phyloP scores from a whole-genome alignment of 1,284 basidiomycete species.

The Ganoderma boninense region DNA sequence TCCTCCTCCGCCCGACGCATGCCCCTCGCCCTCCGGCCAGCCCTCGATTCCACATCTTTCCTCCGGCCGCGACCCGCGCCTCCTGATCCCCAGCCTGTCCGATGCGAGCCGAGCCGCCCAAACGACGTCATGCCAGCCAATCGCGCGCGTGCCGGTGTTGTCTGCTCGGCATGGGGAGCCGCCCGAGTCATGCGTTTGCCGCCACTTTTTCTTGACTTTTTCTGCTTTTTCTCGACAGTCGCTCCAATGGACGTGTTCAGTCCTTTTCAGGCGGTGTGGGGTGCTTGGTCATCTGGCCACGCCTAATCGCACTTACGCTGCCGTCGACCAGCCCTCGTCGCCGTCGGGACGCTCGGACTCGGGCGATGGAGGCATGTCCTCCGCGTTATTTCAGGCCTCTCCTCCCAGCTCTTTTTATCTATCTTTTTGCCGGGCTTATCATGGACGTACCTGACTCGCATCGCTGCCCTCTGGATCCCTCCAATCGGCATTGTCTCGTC shows the following conservation, averaged over 20 bases:
- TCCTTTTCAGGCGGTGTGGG: neutral
- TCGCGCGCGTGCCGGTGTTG: slow-evolving; percentile 6
- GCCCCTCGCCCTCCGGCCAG: neutral
- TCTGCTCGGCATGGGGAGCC: slow-evolving; percentile 26
- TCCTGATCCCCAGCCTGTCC: slow-evolving; percentile 3
- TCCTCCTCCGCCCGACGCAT: slow-evolving; percentile 10
- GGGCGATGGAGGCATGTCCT: neutral
- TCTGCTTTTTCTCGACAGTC: neutral
- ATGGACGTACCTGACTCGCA: neutral
- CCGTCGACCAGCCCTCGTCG: neutral
- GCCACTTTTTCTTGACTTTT: slow-evolving; percentile 9
- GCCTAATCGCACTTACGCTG: neutral
- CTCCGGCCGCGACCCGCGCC: slow-evolving; percentile 3
- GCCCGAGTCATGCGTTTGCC: slow-evolving; percentile 4
- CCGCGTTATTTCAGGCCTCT: neutral
- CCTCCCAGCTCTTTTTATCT: neutral
- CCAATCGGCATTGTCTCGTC: slow-evolving; percentile 31
- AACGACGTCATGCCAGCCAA: slow-evolving; percentile 27
- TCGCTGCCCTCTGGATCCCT: slow-evolving; percentile 3
- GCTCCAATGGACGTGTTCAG: slow-evolving; percentile 1
- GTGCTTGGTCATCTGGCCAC: slow-evolving; percentile 1
- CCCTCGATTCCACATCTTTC: slow-evolving; percentile 3
- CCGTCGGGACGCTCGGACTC: neutral
- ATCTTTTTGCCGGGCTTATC: neutral
- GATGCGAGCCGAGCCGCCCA: slow-evolving; percentile 4